A percentile compares a stretch with the other conserved stretches of the same genome.
phyloP scores from a whole-genome alignment of 2,329 filamentous ascomycete species.

The Xylariomycetidae sp. region DNA sequence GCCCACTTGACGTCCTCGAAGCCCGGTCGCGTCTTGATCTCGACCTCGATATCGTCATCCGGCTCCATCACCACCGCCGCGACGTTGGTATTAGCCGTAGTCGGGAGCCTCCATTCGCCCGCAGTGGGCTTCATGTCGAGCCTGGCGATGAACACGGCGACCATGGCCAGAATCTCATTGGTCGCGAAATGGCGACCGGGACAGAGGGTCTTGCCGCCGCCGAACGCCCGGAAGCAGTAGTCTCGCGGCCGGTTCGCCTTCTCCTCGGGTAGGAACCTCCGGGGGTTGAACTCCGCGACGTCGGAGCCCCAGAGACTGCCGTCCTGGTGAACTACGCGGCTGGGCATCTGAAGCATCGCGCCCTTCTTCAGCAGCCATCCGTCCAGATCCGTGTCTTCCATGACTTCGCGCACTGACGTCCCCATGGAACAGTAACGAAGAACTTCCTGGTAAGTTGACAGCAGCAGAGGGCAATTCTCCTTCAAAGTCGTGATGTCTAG shows the following conservation, averaged over 20 bases:
- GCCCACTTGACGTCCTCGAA: constrained; percentile 13
- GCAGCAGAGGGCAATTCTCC: constrained; percentile 30
- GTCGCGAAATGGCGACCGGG: constrained; percentile 23
- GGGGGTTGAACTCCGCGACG: constrained; percentile 16
- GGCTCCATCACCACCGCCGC: constrained; percentile 24
- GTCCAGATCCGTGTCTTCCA: constrained; percentile 23
- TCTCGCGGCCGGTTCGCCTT: constrained; percentile 17
- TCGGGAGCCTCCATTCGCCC: constrained; percentile 19
- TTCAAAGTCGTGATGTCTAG: constrained; percentile 28
- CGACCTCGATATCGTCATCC: constrained; percentile 17
- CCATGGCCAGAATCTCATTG: constrained; percentile 20
- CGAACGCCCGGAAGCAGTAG: constrained; percentile 20
- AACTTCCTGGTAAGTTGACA: constrained; percentile 35
- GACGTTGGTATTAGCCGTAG: constrained; percentile 21
- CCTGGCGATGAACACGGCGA: constrained; percentile 20
- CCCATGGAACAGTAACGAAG: constrained; percentile 33
- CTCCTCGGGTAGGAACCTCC: constrained; percentile 19
- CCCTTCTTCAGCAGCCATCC: constrained; percentile 23
- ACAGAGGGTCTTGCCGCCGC: constrained; percentile 22
- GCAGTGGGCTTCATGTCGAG: constrained; percentile 19
- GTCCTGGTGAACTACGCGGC: constrained; percentile 20
- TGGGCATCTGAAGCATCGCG: constrained; percentile 23
- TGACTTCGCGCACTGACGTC: constrained; percentile 25
- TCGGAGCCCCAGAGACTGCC: constrained; percentile 15
- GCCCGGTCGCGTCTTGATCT: constrained; percentile 12